Conservation (phyloP, 768 basidiomycete species). For the Suillus occidentalis region DNA sequence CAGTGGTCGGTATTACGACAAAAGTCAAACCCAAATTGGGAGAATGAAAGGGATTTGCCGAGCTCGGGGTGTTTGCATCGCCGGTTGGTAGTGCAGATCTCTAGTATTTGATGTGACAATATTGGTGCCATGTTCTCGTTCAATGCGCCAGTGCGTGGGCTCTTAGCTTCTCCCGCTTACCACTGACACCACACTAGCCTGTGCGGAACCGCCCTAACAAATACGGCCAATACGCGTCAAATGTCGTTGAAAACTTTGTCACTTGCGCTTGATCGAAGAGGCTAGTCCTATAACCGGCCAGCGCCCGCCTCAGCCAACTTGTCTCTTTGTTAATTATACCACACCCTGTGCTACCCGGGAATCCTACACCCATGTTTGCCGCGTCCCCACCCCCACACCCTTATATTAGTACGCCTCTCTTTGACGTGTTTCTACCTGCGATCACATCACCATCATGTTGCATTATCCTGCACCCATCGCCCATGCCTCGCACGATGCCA, state of each 20-base stretch:
- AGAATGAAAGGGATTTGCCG: constrained; percentile 28
- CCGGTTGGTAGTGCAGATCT: constrained; percentile 34
- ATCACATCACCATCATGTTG: constrained; percentile 18
- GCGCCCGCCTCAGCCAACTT: not conserved
- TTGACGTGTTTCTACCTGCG: constrained; percentile 5
- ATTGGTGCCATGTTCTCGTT: not conserved
- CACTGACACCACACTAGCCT: no score
- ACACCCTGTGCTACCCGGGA: constrained; percentile 16
- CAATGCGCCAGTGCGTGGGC: no score
- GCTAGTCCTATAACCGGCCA: constrained; percentile 1
- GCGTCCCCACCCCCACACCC: constrained; percentile 13
- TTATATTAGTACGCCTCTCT: constrained; percentile 26
- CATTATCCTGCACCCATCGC: constrained; percentile 8
- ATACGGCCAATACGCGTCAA: constrained; percentile 4
- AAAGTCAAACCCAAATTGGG: constrained; percentile 4
- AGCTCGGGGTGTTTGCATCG: constrained; percentile 31
- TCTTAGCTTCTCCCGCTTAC: not conserved
- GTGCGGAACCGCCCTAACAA: constrained; percentile 18
- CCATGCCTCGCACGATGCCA: constrained; percentile 7
- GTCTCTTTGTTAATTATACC: constrained; percentile 14
- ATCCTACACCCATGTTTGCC: constrained; percentile 20
- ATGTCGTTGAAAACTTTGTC: constrained; percentile 7
- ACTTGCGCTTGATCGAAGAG: not conserved
- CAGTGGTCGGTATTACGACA: not conserved
- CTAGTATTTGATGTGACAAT: no score